Evolutionary conservation across 164 flowering plant genomes (phyloP).

Genomic region (Umbilicus rupestris): DNA sequence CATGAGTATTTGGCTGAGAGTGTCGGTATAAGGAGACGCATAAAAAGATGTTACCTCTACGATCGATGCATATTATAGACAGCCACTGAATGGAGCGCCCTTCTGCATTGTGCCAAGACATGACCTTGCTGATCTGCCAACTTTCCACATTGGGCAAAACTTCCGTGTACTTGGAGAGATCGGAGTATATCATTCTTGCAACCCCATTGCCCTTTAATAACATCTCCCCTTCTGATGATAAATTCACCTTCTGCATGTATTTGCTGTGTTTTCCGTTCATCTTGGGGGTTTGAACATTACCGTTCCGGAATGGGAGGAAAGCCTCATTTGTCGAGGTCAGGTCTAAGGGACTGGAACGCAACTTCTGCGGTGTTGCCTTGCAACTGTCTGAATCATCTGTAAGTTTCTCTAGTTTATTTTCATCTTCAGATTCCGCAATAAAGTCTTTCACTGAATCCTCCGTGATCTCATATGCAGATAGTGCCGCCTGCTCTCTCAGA

Average conservation of each 20-base stretch:
- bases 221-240: conserved; percentile 36
- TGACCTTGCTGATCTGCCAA: conserved; percentile 69
- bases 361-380: conserved; percentile 44
- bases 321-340: conserved; percentile 28
- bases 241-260: conserved; percentile 40
- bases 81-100: conserved; percentile 87
- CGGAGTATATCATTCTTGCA: conserved; percentile 41
- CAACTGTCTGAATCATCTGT: conserved; percentile 22
- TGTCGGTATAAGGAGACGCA: too few relatives aligned
- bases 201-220: conserved; percentile 49
- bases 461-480: conserved; percentile 77
- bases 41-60: conserved; percentile 60
- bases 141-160: conserved; percentile 76
- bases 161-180: conserved; percentile 57
- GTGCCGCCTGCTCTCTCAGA: conserved; percentile 84
- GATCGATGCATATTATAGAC: conserved; percentile 64
- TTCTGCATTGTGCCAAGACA: conserved; percentile 79
- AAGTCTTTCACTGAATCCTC: conserved; percentile 58
- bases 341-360: conserved; percentile 32
- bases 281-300: conserved; percentile 37
- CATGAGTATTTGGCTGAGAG: neutral
- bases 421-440: conserved; percentile 51
- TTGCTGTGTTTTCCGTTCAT: conserved; percentile 84
- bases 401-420: conserved; percentile 29
- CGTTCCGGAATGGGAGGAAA: conserved; percentile 26